Percentiles rank a stretch among this genome's conserved stretches.
Conservation (phyloP, 2,329 filamentous ascomycete genomes). For the Delphinella strobiligena region DNA sequence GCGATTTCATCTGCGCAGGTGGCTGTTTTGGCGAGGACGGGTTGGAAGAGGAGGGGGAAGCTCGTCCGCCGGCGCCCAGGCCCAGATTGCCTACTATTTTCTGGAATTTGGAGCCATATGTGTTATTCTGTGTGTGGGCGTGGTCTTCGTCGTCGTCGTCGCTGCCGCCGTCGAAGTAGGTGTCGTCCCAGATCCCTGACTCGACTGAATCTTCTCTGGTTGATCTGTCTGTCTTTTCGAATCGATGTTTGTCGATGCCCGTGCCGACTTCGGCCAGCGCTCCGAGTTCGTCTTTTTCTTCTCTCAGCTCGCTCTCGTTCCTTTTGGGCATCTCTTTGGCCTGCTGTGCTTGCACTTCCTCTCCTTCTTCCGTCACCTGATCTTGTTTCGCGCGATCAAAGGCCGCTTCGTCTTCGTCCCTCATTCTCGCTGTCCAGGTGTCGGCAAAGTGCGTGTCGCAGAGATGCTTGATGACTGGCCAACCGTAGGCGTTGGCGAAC, state of each 20-base stretch:
- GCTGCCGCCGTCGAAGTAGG: slow-evolving; percentile 34
- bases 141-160: slow-evolving; percentile 30
- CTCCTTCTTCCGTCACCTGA: slow-evolving; percentile 39
- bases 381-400: slow-evolving; percentile 54
- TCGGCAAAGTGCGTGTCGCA: slow-evolving; percentile 91
- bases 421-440: slow-evolving; percentile 49
- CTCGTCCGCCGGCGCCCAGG: slow-evolving; percentile 1
- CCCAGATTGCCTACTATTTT: slow-evolving; percentile 2
- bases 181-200: slow-evolving; percentile 36
- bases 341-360: slow-evolving; percentile 48
- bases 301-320: slow-evolving; percentile 35
- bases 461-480: slow-evolving; percentile 91
- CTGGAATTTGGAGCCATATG: not conserved
- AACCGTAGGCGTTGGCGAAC: slow-evolving; percentile 95
- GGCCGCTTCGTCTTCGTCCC: slow-evolving; percentile 55
- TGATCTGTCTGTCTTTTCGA: slow-evolving; percentile 9
- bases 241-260: slow-evolving; percentile 13
- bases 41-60: not conserved
- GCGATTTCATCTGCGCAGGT: not conserved
- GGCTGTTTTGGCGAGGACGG: not conserved
- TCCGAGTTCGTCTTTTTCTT: slow-evolving; percentile 30
- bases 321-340: slow-evolving; percentile 25
- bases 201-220: slow-evolving; percentile 20
- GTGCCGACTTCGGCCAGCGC: slow-evolving; percentile 21
- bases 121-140: slow-evolving; percentile 12